These are phyloP conservation scores for Wickerhamomyces chambardii DNA, from an alignment of 805 yeast species.

Conservation along the genomic window DNA sequence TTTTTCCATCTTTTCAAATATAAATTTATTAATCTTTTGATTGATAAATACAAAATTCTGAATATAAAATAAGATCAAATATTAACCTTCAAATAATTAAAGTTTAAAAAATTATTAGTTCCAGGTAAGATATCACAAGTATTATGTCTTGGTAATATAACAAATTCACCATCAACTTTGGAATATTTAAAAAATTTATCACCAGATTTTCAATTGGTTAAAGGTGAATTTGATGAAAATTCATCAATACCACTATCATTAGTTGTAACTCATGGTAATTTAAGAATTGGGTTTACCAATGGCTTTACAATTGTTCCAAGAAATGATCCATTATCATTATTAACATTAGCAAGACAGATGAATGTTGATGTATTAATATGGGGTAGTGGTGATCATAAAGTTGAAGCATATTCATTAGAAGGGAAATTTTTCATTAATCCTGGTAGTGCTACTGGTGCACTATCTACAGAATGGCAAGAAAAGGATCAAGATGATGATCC, in stretches of 20 bases:
- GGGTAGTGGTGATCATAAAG: slow-evolving; percentile 93
- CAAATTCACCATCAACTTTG: slow-evolving; percentile 54
- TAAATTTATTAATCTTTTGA: background rate
- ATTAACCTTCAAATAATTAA: too few species aligned
- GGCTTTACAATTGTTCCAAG: slow-evolving; percentile 82
- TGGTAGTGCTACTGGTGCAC: slow-evolving; percentile 95
- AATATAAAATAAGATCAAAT: too few species aligned
- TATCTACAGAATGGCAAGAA: slow-evolving; percentile 53
- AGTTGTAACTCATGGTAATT: slow-evolving; percentile 57
- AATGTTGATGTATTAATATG: slow-evolving; percentile 86
- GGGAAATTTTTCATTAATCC: slow-evolving; percentile 95
- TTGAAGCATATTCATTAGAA: slow-evolving; percentile 88
- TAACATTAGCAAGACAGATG: slow-evolving; percentile 79
- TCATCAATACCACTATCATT: slow-evolving; percentile 47
- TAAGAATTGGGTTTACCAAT: slow-evolving; percentile 77
- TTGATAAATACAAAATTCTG: too few species aligned
- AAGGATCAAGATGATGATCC: slow-evolving; percentile 34
- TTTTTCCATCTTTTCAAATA: background rate
- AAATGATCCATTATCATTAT: slow-evolving; percentile 76
- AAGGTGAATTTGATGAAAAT: slow-evolving; percentile 71
- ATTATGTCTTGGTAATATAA: slow-evolving; percentile 75
- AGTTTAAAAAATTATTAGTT: slow-evolving; percentile 67
- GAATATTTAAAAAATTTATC: slow-evolving; percentile 61
- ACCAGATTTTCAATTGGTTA: slow-evolving; percentile 64
- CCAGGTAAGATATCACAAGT: slow-evolving; percentile 88